phyloP scores from a whole-genome alignment of 1,284 basidiomycete species.

The Trichosporon sp. region DNA sequence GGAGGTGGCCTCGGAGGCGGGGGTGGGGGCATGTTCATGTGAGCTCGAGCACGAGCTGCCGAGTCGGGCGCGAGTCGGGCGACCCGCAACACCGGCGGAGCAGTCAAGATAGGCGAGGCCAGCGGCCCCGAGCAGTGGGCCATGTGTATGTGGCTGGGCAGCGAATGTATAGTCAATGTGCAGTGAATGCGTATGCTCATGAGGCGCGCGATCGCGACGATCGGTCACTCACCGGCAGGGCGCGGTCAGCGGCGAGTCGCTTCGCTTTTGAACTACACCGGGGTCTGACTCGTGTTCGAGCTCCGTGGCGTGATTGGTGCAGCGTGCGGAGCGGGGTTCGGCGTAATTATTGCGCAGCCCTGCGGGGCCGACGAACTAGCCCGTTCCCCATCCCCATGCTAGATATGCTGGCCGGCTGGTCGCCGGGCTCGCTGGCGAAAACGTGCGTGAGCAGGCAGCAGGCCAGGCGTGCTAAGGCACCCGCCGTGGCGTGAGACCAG shows the following conservation, averaged over 20 bases:
- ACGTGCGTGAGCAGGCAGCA: neutral
- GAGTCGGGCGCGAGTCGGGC: too few species aligned
- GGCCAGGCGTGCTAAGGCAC: too few species aligned
- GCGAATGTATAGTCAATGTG: neutral
- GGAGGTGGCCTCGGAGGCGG: neutral
- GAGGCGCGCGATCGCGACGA: neutral
- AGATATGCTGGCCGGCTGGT: too few species aligned
- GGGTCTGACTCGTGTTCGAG: neutral
- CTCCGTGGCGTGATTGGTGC: neutral
- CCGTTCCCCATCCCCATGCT: neutral
- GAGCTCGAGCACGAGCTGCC: neutral
- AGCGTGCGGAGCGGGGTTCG: neutral
- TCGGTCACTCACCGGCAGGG: neutral
- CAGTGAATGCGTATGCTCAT: neutral
- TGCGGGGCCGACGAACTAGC: neutral
- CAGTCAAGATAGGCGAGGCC: too few species aligned
- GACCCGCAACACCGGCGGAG: too few species aligned
- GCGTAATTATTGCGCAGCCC: neutral
- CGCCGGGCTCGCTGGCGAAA: too few species aligned
- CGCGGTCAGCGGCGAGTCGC: neutral
- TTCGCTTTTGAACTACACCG: neutral
- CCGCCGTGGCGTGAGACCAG: neutral
- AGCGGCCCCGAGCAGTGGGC: too few species aligned
- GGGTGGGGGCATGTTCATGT: conserved; percentile 30
- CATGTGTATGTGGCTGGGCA: neutral